Base-by-base conservation (phyloP, 106 monocot species). In the Cymbidium sinense region DNA sequence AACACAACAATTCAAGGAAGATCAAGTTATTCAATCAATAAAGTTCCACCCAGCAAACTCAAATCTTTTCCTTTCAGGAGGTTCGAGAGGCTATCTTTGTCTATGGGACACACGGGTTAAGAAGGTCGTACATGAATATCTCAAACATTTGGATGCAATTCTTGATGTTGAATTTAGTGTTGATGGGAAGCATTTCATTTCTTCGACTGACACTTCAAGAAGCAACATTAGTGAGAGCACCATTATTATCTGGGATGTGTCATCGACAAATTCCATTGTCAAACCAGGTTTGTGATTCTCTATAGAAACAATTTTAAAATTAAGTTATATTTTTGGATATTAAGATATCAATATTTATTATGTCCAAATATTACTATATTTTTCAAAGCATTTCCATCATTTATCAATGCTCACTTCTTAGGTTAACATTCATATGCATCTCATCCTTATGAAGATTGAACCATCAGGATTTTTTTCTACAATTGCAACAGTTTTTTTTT, bases 211-310 rank as follows among this genome's bases (percentile, higher is more conserved):
- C 83, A 89, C 88, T 34, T 84, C 98, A 4, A 81, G 74, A 78
- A 99, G 90, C 80, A 87, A 81, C 50, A 88, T 87, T 37, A 90
- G 92, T 79, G 98, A 99, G 79, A 90, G 95, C 83, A 73, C 92
- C 69, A 90, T 99, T 44, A 85, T 98, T 80, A 82, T 99, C 51
- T 99, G 98, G 98, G 94, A 99, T 80, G 84, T 94, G 11, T 61
- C 77, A 52, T n/a, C 85, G 92, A 44, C 86, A 92, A 82, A 75
- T 99, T 83, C 92, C 98, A 77, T 69, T 99, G 27, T 99, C 94
- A 54, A 94, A 95, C 77, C 92, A 94, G 87, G 94, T 93, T 69
- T 69, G 47, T 62, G 0, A 62, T 62, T 5, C 61, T 15, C 27
- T 62, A 18, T 54, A 19, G 4, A 19, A 10, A 62, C 23, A 28